phyloP scores from a whole-genome alignment of 2,329 filamentous ascomycete species.

The Monilinia aucupariae region DNA sequence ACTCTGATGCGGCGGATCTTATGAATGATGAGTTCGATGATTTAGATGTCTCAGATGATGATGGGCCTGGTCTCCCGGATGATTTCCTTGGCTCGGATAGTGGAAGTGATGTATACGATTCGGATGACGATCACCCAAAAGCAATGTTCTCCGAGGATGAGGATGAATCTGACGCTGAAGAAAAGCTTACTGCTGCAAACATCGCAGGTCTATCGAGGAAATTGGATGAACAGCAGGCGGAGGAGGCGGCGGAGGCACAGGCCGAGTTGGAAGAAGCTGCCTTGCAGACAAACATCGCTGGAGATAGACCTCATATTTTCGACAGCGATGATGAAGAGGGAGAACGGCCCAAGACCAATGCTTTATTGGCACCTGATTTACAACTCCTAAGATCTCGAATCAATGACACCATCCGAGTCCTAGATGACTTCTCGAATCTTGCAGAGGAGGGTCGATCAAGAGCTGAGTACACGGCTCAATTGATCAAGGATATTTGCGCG shows the following conservation, averaged over 20 bases:
- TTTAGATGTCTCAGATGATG: conserved; percentile 34
- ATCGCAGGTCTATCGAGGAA: conserved; percentile 87
- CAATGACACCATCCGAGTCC: conserved; percentile 84
- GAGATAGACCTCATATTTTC: conserved; percentile 64
- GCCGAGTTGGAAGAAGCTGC: conserved; percentile 80
- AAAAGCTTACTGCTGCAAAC: conserved; percentile 89
- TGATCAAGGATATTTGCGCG: conserved; percentile 86
- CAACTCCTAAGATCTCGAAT: conserved; percentile 84
- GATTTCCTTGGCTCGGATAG: conserved; percentile 48
- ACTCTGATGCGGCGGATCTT: conserved; percentile 44
- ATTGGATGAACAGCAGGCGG: conserved; percentile 69
- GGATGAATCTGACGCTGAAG: conserved; percentile 80
- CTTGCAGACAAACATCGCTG: conserved; percentile 88
- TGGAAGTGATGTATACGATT: conserved; percentile 38
- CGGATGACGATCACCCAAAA: conserved; percentile 52
- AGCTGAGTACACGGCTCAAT: conserved; percentile 78
- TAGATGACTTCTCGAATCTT: conserved; percentile 81
- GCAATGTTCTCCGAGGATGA: conserved; percentile 95
- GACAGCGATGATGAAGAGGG: conserved; percentile 57
- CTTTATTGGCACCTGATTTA: conserved; percentile 77
- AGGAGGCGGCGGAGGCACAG: conserved; percentile 76
- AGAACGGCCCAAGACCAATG: conserved; percentile 52
- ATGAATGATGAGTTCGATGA: conserved; percentile 42
- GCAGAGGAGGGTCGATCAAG: conserved; percentile 75
- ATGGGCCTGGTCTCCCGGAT: conserved; percentile 43